These are phyloP conservation scores for Yamadazyma philogaea DNA, from an alignment of 805 yeast species.

Conservation along the genomic window DNA sequence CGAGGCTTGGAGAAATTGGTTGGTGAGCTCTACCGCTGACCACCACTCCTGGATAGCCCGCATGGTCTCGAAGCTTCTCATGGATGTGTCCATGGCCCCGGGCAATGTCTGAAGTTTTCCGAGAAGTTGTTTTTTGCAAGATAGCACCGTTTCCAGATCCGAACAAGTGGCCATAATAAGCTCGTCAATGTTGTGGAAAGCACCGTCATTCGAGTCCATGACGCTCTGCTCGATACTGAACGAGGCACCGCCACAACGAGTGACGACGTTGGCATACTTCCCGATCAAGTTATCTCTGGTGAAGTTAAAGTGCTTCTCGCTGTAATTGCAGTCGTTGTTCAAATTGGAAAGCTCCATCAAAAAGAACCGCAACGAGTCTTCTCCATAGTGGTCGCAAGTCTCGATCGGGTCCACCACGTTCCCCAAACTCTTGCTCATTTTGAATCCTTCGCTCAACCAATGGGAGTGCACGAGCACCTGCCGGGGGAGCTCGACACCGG, in stretches of 20 bases:
- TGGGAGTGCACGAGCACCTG: constrained; percentile 88
- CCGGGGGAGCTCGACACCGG: constrained; percentile 64
- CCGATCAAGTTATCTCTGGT: constrained; percentile 69
- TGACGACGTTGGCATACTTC: constrained; percentile 76
- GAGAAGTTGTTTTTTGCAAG: constrained; percentile 22
- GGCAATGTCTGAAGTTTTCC: constrained; percentile 32
- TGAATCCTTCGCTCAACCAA: constrained; percentile 85
- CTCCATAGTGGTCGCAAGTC: constrained; percentile 60
- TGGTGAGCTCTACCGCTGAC: constrained; percentile 56
- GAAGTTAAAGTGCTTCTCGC: constrained; percentile 49
- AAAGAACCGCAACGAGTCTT: constrained; percentile 73
- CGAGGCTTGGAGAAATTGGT: constrained; percentile 60
- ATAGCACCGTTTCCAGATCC: constrained; percentile 14
- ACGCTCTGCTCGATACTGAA: constrained; percentile 55
- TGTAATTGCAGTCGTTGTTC: constrained; percentile 76
- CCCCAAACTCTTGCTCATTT: constrained; percentile 91
- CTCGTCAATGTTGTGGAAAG: constrained; percentile 22
- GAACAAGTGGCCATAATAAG: constrained; percentile 15
- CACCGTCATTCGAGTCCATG: constrained; percentile 20
- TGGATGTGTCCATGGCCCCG: constrained; percentile 38
- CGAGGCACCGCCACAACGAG: constrained; percentile 68
- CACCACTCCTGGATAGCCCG: constrained; percentile 58
- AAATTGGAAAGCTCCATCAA: constrained; percentile 72
- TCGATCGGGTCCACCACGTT: constrained; percentile 89
- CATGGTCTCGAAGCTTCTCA: constrained; percentile 50